Base-by-base conservation (phyloP, 2,329 filamentous ascomycete genomes). In the Cladosporium phlei region DNA sequence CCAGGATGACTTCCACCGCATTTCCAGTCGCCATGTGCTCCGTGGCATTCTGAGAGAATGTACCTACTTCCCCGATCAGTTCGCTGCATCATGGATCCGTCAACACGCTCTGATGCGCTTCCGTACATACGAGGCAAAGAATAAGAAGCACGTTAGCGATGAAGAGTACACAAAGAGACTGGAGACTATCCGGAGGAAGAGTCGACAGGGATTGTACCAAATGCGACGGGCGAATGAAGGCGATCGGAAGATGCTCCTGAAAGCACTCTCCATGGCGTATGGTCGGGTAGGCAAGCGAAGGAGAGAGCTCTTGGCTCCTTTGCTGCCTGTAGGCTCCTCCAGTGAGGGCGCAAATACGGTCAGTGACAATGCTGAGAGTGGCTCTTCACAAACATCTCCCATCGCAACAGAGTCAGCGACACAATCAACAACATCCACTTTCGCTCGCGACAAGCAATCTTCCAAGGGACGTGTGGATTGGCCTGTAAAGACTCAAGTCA, bases 61-160 rank as follows among this genome's bases (percentile, higher is more conserved):
- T 52, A 72, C 74, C 46, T 83, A 83, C 55, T 73, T 83, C 29
- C 79, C 80, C 21, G 79, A 83, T 57, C 69, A 74, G 1, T 63
- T 69, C 48, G 76, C 78, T 29, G 71, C 74, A 52, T 45, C 54
- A 24, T 77, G 75, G 63, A 68, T 78, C 60, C 68, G 67, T 48
- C 56, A 67, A 42, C 68, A 79, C 60, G 64, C 77, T 34, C 51
- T 74, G 25, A 52, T 58, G 27, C 68, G 74, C 51, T 82, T 77
- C 62, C 69, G 71, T 14, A 51, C 29, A 6, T 54, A 56, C 45
- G 43, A 45, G 20, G 46, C 46, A 33, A 52, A 50, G 28, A 46
- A 42, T 4, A 53, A 51, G 52, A 28, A 54, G 34, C 50, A 49
- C 11, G 51, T 50, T 6, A 28, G 55, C 12, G 46, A 56, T 45